These are phyloP conservation scores for Setaria italica DNA, from an alignment of 202 grass and related monocot species.

Conservation along the genomic window DNA sequence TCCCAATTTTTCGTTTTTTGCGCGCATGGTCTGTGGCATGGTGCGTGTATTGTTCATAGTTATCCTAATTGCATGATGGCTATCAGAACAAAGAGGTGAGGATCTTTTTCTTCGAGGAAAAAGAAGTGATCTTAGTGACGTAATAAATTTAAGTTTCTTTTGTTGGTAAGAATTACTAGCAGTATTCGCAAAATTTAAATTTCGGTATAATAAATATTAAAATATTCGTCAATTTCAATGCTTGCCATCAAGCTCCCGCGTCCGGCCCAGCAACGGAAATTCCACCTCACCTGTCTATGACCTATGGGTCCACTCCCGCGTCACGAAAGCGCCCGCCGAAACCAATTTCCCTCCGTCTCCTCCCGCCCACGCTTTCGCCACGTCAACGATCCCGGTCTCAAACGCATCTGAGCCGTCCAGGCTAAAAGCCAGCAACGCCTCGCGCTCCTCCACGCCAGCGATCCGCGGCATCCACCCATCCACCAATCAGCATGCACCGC, in stretches of 20 bases:
- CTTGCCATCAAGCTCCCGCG: background rate
- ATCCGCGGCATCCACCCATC: slow-evolving; percentile 29
- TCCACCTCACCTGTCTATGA: background rate
- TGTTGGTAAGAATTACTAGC: no score
- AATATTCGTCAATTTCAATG: no score
- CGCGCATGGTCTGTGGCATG: background rate
- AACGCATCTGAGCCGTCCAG: background rate
- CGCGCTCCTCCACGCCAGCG: slow-evolving; percentile 2
- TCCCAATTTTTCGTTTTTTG: background rate
- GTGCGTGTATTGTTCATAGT: no score
- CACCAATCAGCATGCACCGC: slow-evolving; percentile 44
- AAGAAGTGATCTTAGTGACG: no score
- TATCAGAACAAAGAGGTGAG: background rate
- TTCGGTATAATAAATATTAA: no score
- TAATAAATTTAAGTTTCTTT: no score
- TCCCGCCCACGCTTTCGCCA: slow-evolving; percentile 27
- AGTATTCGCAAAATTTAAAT: no score
- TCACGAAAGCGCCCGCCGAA: background rate
- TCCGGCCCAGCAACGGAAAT: background rate
- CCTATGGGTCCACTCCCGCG: background rate
- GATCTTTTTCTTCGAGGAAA: no score
- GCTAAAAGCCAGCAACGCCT: background rate
- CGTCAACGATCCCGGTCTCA: slow-evolving; percentile 32
- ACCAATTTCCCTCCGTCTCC: background rate
- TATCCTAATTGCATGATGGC: no score